A percentile compares a stretch with the other conserved stretches of the same genome.
Conservation (phyloP, 441 rosid genomes). For the Adansonia madagascariensis region DNA sequence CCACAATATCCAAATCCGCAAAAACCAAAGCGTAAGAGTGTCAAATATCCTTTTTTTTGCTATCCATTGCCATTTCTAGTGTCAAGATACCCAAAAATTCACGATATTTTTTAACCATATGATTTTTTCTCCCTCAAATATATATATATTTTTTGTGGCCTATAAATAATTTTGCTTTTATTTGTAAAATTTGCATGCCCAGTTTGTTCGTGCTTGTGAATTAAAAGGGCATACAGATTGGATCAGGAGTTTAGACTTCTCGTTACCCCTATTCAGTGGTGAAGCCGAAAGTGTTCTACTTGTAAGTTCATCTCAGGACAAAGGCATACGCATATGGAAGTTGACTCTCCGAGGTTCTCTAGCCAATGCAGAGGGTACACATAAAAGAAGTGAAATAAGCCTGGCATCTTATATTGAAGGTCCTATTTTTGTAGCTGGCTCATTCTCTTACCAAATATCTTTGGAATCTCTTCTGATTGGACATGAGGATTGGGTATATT, state of each 20-base stretch:
- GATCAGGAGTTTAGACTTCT: constrained; percentile 96
- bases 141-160: constrained; percentile 7
- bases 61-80: background rate
- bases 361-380: constrained; percentile 39
- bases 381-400: constrained; percentile 59
- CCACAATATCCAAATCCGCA: no score
- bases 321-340: constrained; percentile 92
- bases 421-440: constrained; percentile 69
- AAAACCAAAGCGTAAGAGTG: no score
- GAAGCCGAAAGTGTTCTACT: constrained; percentile 62
- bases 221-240: constrained; percentile 95
- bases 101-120: background rate
- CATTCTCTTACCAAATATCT: constrained; percentile 79
- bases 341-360: constrained; percentile 47
- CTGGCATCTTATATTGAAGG: constrained; percentile 90
- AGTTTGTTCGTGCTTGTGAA: constrained; percentile 84
- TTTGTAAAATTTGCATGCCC: constrained; percentile 31
- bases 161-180: constrained; percentile 26
- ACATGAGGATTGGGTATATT: constrained; percentile 98
- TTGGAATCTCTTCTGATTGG: constrained; percentile 92
- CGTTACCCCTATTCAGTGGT: constrained; percentile 56
- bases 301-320: constrained; percentile 96
- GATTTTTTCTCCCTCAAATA: background rate
- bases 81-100: background rate
- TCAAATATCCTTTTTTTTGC: no score